Evolutionary conservation across 1,284 basidiomycete species (phyloP), one percentile per base, ranked within the genome.

Genomic region (Xerocomus amazonicus): DNA sequence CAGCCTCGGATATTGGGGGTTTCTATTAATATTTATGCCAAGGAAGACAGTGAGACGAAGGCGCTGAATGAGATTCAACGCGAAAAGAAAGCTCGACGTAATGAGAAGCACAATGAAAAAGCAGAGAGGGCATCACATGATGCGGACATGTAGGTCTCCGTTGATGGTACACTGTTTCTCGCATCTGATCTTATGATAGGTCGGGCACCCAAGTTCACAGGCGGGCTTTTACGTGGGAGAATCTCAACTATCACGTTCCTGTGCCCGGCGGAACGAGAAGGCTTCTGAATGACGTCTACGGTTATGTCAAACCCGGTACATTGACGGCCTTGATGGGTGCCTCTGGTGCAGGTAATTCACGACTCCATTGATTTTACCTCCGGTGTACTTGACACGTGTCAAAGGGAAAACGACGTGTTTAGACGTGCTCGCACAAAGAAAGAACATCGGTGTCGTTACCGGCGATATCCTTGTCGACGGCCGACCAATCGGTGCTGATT

Each of bases 251-350:
- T 59, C 74, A 81, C 58, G 85, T 93, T 26, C 84, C 83, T 7
- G 80, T 88, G 28, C 79, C 86, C 36, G 83, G 80, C 23, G 85
- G 92, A 39, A 74, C 74, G 4, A 78, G 77, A 16, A 77, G 85
- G 45, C 76, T 96, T 34, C 76, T 96, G 43, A 83, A 94, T 63
- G 83, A 92, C 60, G 86, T 96, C n/a, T 83, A 79, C 59, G 93
- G 93, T 0, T 96, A 86, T 69, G 90, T 94, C 51, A 87, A 85
- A 58, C 91, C 91, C n/a, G 90, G 89, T 10, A 90, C 85, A 16
- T 71, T 96, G 58, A 88, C 84, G 1, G 86, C 80, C 28, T 73
- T 88, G 23, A 86, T 87, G 84, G 84, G 92, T 53, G 86, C 88
- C 3, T 89, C 85, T 53, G 92, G 92, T 58, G 84, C 85, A 56